Percentiles rank a stretch among this genome's conserved stretches.
phyloP scores from a whole-genome alignment of 352 stramenopile genomes.

The Pythium guiyangense region DNA sequence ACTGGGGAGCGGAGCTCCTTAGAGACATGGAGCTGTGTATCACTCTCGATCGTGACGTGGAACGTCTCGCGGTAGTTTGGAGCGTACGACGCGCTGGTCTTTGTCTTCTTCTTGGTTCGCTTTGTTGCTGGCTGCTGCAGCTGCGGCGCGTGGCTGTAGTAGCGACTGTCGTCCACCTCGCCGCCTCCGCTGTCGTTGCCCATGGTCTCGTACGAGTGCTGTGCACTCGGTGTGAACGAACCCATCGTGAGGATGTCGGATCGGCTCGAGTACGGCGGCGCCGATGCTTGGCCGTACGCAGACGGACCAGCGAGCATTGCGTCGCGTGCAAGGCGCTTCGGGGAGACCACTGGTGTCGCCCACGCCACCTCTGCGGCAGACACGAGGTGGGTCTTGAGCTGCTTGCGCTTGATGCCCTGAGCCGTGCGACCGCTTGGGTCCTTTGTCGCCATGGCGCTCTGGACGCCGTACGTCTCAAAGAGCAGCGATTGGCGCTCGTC shows the following conservation, averaged over 20 bases:
- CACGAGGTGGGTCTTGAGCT: conserved; percentile 48
- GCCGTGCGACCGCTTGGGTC: conserved; percentile 6
- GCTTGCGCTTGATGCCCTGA: conserved; percentile 49
- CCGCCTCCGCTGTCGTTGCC: too few species aligned
- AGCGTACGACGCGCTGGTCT: conserved; percentile 5
- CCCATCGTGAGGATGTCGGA: conserved; percentile 5
- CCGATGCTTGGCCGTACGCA: neutral
- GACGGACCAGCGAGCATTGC: conserved; percentile 17
- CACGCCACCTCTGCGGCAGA: conserved; percentile 28
- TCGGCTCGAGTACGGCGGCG: conserved; percentile 26
- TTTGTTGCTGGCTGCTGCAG: conserved; percentile 4
- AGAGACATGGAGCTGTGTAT: conserved; percentile 31
- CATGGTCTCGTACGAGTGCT: too few species aligned
- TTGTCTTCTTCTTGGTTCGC: conserved; percentile 34
- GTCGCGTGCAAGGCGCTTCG: conserved; percentile 20
- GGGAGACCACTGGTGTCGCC: conserved; percentile 23
- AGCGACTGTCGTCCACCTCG: neutral
- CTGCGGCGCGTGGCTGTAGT: conserved; percentile 8
- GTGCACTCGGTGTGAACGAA: conserved; percentile 4
- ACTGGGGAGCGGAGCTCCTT: conserved; percentile 26
- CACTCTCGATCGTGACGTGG: conserved; percentile 37
- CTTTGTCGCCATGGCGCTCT: conserved; percentile 5
- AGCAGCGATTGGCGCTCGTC: conserved; percentile 51
- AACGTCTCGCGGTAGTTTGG: conserved; percentile 13
- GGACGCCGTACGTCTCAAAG: conserved; percentile 65